Base-by-base conservation (phyloP, 2,329 filamentous ascomycete genomes). In the Clarireedia sp. region DNA sequence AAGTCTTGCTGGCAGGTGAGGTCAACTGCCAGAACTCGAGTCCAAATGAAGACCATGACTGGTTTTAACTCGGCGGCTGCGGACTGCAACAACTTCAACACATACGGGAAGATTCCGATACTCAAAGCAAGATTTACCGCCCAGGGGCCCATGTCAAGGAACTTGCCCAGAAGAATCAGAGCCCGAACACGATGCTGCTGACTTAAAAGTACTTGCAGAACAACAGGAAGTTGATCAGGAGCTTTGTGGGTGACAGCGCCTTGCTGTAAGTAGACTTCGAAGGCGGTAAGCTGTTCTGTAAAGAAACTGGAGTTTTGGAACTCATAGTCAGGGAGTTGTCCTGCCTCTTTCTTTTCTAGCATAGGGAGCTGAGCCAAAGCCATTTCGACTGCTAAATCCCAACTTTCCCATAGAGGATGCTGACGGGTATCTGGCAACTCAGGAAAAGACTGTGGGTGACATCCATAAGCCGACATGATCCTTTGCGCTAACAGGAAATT, bases 31-130 rank as follows among this genome's bases (percentile, higher is more conserved):
- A 99, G 82, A 44, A 99, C 90, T 48, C 94, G 83, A 5, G 94
- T 91, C 94, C 94, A 99, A 60, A 99, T 99, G 71, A 97, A 99
- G 5, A 99, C 91, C 94, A 99, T 97, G 58, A 97, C 91, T 0
- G 94, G 92, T 68, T 97, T 97, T 59, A 99, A 74, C 70, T 99
- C 94, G 47, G 90, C 82, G 0, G 94, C 94, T 47, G 95, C 92
- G 4, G 94, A 97, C 70, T 99, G 94, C 17, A 99, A 76, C 24
- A 99, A 77, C 72, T 99, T 99, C 36, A 99, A 75, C n/a, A 99
- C 94, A 68, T 99, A 99, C 0, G 94, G 94, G 71, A 99, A 99
- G 60, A 99, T 99, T 23, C 94, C 94, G 59, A 99, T 99, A 70
- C 91, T 96, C 16, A 99, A 78, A 16, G 94, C 94, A 41, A 99